A percentile compares a stretch with the other conserved stretches of the same genome.
Conservation (phyloP, 208 protist species). For the Endotrypanum monterogeii region DNA sequence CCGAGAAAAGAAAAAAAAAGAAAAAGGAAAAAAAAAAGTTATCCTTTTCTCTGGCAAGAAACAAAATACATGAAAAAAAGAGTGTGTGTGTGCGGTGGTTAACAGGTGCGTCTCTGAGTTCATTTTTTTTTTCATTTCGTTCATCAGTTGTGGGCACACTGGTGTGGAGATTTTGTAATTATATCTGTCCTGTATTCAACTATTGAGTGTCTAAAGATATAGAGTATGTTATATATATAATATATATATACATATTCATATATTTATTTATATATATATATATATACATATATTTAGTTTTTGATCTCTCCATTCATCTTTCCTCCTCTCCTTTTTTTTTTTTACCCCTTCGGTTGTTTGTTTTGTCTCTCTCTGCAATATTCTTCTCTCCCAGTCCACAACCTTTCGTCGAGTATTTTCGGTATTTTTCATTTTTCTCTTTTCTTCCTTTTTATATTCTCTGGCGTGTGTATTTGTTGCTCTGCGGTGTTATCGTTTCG, state of each 20-base stretch:
- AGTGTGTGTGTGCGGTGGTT: too few species aligned
- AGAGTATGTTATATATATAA: too few species aligned
- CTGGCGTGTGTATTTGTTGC: not conserved
- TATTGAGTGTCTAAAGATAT: too few species aligned
- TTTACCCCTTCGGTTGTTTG: not conserved
- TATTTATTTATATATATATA: not conserved
- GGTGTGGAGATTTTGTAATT: not conserved
- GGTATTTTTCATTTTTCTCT: not conserved
- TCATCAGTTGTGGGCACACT: not conserved
- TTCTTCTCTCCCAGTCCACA: not conserved
- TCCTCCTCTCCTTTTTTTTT: not conserved
- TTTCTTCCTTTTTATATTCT: too few species aligned
- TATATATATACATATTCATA: not conserved
- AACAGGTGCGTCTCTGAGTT: not conserved
- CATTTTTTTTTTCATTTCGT: not conserved
- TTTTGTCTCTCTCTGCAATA: too few species aligned
- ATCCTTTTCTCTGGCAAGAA: too few species aligned
- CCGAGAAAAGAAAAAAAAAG: too few species aligned
- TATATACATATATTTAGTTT: too few species aligned
- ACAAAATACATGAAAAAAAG: too few species aligned
- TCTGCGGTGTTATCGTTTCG: not conserved
- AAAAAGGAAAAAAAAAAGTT: too few species aligned
- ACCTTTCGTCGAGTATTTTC: not conserved
- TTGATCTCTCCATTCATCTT: not conserved
- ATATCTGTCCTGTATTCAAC: too few species aligned